These are phyloP conservation scores for Trametes sanguinea DNA, from an alignment of 768 basidiomycete genomes.

Conservation along the genomic window DNA sequence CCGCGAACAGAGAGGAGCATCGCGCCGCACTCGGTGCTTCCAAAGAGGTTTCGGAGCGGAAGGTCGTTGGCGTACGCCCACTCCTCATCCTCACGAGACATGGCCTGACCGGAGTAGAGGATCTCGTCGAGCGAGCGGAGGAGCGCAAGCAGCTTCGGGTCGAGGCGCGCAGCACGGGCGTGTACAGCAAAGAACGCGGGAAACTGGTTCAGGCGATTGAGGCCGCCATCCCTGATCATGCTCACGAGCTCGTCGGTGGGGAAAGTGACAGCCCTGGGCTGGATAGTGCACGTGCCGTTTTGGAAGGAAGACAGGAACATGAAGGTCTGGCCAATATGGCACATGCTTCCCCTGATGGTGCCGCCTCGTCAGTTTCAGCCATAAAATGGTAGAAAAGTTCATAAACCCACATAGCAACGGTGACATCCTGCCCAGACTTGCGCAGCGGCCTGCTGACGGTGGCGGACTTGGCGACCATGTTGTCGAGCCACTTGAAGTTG, in stretches of 20 bases:
- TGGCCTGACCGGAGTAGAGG: conserved; percentile 60
- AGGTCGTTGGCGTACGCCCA: conserved; percentile 65
- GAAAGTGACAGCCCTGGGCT: conserved; percentile 61
- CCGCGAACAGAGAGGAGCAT: conserved; percentile 62
- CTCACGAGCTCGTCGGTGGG: conserved; percentile 64
- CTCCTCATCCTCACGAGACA: conserved; percentile 65
- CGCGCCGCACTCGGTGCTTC: conserved; percentile 73
- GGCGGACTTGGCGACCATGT: conserved; percentile 57
- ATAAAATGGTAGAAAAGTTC: background rate
- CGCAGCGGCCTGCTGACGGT: conserved; percentile 50
- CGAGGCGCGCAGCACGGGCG: conserved; percentile 53
- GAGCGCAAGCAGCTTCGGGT: conserved; percentile 59
- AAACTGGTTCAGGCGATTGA: conserved; percentile 74
- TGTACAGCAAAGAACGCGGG: conserved; percentile 63
- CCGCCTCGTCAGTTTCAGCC: conserved; percentile 31
- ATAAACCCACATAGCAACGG: conserved; percentile 61
- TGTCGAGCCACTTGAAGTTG: conserved; percentile 59
- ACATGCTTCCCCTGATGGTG: conserved; percentile 67
- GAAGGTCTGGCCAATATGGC: conserved; percentile 72
- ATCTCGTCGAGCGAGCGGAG: conserved; percentile 60
- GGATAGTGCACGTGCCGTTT: conserved; percentile 67
- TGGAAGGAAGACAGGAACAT: conserved; percentile 71
- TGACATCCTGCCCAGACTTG: conserved; percentile 59
- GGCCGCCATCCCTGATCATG: conserved; percentile 62
- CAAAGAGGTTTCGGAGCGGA: conserved; percentile 61